Conservation (phyloP, 768 basidiomycete species). For the Hygrophoropsis aurantiaca region DNA sequence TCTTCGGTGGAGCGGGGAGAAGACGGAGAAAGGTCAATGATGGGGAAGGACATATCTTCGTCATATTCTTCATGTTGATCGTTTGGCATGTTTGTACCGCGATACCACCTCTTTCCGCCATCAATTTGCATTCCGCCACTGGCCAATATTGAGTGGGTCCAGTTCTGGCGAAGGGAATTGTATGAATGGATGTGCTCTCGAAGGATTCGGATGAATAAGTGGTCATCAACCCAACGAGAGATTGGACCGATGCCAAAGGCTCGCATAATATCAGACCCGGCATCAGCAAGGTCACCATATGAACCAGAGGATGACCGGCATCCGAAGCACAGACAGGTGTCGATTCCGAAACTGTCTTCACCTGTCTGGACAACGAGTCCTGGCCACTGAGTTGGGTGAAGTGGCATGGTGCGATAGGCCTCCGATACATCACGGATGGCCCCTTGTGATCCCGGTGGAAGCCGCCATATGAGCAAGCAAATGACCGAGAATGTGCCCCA, state of each 20-base stretch:
- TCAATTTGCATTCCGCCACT: constrained; percentile 21
- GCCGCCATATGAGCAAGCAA: constrained; percentile 18
- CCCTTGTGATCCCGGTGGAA: constrained; percentile 31
- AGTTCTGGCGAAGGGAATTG: constrained; percentile 19
- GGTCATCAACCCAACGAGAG: constrained; percentile 31
- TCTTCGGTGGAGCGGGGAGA: constrained; percentile 21
- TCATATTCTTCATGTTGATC: constrained; percentile 29
- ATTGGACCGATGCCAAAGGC: constrained; percentile 28
- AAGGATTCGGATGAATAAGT: constrained; percentile 24
- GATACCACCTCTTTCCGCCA: constrained; percentile 24
- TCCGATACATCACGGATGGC: constrained; percentile 33
- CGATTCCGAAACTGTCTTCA: constrained; percentile 16
- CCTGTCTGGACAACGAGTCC: constrained; percentile 20
- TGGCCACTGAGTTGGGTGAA: constrained; percentile 36
- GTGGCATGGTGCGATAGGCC: constrained; percentile 36
- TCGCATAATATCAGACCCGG: constrained; percentile 20
- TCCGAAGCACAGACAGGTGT: constrained; percentile 28
- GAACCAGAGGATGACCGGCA: constrained; percentile 15
- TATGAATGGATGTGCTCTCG: constrained; percentile 20
- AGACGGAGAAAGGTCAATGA: constrained; percentile 19
- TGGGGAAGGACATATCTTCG: constrained; percentile 24
- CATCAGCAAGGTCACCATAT: constrained; percentile 22
- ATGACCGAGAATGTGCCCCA: constrained; percentile 43
- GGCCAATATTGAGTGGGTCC: constrained; percentile 9
- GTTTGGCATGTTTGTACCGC: constrained; percentile 16